Base-by-base conservation (phyloP, 192 early-diverging fungal species). In the Backusella liffmaniae region DNA sequence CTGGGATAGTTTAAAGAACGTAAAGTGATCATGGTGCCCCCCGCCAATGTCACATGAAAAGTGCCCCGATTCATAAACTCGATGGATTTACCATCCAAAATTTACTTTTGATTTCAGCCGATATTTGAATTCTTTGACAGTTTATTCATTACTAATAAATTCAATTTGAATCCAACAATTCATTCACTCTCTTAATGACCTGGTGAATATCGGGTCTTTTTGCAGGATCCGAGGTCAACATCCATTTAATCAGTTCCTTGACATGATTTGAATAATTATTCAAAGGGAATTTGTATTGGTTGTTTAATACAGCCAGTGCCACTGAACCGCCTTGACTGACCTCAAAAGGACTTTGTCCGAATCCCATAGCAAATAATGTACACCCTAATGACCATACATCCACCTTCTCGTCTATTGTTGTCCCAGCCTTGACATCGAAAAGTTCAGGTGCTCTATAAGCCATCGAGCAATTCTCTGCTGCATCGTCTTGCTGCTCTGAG, bases 301-400 rank as follows among this genome's bases (percentile, higher is more conserved):
- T 89, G 46, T 91, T 92, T 26, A 92, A 73, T 0, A 91, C 91
- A 0, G 92, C 91, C 59, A 94, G 82, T 9, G 88, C 85, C 36
- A 92, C 90, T 0, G 90, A 89, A 0, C 91, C 90, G 66, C 91
- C 91, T 32, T 89, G 88, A 70, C 82, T 89, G 65, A 83, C 71
- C 67, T 92, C 92, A 71, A 94, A 94, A 1, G 92, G 92, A 89
- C 32, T 83, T 75, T 26, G 26, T 1, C 86, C 86, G 72, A 85
- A 92, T 5, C 91, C 91, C 80, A 92, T 86, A 1, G 91, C 89
- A 76, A 89, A 94, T 42, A 92, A 70, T 1, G 89, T 87, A 71
- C 91, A 92, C 7, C 92, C 92, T 2, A 94, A 82, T 84, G 86
- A 85, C 92, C 92, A 94, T n/a, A 94, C 85, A 75, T 94, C 92